phyloP scores from a whole-genome alignment of 2,329 filamentous ascomycete genomes.

The Alternaria triticina region DNA sequence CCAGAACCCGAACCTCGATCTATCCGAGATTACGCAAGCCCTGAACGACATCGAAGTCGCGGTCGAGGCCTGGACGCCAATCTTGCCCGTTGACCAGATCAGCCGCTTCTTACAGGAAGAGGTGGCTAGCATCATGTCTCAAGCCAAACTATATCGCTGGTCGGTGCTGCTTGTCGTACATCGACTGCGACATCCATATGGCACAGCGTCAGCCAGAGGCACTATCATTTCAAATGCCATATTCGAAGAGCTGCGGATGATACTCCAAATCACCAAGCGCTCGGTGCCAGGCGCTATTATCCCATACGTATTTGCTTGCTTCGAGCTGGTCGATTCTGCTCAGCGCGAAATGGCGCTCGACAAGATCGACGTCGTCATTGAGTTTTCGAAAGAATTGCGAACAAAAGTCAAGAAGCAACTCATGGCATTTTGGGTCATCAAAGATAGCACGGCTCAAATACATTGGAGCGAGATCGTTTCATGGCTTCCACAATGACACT shows the following conservation, averaged over 20 bases:
- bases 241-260: neutral
- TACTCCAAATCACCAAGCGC: neutral
- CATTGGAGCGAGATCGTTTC: constrained; percentile 10
- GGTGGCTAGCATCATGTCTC: constrained; percentile 1
- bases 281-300: neutral
- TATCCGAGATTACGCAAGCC: neutral
- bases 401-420: constrained; percentile 1
- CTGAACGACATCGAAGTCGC: constrained; percentile 3
- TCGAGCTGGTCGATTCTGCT: neutral
- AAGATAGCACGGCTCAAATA: constrained; percentile 1
- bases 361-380: neutral
- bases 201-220: neutral
- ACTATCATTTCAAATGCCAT: constrained; percentile 4
- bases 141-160: constrained; percentile 8
- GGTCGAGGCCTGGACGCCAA: constrained; percentile 1
- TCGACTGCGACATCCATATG: constrained; percentile 10
- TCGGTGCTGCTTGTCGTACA: constrained; percentile 5
- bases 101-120: constrained; percentile 6
- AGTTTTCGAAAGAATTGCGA: neutral
- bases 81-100: neutral
- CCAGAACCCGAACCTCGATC: neutral
- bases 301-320: constrained; percentile 4
- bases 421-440: constrained; percentile 9
- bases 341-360: constrained; percentile 3
- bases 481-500: neutral